Conservation (phyloP, 2,329 filamentous ascomycete species). For the Conoideocrella luteorostrata region DNA sequence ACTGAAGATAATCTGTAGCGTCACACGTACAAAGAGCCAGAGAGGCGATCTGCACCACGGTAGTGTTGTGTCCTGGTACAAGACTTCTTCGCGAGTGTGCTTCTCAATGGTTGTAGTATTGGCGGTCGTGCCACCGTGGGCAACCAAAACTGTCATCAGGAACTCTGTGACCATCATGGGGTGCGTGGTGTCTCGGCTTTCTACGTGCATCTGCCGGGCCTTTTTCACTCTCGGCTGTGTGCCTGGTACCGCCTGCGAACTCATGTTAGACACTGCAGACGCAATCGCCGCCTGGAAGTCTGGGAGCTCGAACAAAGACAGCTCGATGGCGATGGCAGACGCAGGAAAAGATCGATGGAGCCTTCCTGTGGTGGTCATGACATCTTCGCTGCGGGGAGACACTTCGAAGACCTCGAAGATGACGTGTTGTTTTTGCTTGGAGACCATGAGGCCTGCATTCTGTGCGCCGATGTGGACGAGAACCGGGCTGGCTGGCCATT, state of each 20-base stretch:
- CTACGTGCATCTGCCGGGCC: conserved; percentile 24
- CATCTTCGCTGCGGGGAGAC: conserved; percentile 19
- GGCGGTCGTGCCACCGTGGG: conserved; percentile 24
- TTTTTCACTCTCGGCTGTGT: conserved; percentile 27
- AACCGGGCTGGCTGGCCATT: neutral
- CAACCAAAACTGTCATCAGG: conserved; percentile 30
- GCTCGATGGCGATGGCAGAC: conserved; percentile 14
- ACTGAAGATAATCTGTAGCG: conserved; percentile 31
- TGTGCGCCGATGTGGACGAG: conserved; percentile 23
- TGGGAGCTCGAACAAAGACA: conserved; percentile 6
- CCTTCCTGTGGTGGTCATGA: conserved; percentile 23
- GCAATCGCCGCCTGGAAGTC: conserved; percentile 15
- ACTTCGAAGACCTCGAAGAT: conserved; percentile 29
- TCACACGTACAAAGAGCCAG: conserved; percentile 50
- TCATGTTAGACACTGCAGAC: conserved; percentile 19
- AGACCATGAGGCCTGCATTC: conserved; percentile 27
- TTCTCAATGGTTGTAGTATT: conserved; percentile 36
- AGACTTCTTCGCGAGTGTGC: conserved; percentile 47
- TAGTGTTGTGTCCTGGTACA: conserved; percentile 26
- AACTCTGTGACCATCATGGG: conserved; percentile 46
- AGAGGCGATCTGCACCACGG: conserved; percentile 45
- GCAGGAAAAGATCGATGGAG: conserved; percentile 23
- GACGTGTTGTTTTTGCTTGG: conserved; percentile 9
- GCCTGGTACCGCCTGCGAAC: conserved; percentile 14
- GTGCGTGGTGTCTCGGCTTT: conserved; percentile 40